These are phyloP conservation scores for Curvularia lunata DNA, from an alignment of 2,329 filamentous ascomycete species.

Conservation along the genomic window DNA sequence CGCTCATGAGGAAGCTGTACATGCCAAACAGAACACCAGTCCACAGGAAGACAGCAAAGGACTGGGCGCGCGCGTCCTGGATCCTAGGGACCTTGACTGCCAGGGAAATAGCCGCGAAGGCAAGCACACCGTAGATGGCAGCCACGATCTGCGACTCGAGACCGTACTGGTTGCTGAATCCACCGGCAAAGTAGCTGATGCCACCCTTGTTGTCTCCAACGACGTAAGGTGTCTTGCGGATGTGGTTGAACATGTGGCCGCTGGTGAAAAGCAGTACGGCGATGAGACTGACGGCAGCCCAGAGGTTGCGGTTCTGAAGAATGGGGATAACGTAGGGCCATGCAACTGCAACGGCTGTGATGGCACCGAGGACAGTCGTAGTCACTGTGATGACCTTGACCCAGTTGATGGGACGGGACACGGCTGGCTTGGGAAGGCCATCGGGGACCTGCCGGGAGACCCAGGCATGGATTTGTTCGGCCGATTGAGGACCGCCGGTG, in stretches of 20 bases:
- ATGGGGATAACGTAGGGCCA: slow-evolving; percentile 82
- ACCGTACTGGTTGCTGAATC: slow-evolving; percentile 93
- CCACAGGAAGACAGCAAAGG: slow-evolving; percentile 82
- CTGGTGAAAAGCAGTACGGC: slow-evolving; percentile 90
- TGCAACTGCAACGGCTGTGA: slow-evolving; percentile 73
- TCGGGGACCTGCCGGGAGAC: slow-evolving; percentile 75
- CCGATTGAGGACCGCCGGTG: slow-evolving; percentile 71
- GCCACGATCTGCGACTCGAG: slow-evolving; percentile 95
- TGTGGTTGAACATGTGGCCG: slow-evolving; percentile 99
- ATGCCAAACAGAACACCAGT: slow-evolving; percentile 75
- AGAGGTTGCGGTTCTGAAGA: slow-evolving; percentile 88
- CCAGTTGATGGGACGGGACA: slow-evolving; percentile 89
- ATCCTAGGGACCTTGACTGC: slow-evolving; percentile 93
- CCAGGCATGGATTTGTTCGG: slow-evolving; percentile 82
- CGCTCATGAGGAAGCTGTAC: slow-evolving; percentile 92
- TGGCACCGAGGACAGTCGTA: slow-evolving; percentile 70
- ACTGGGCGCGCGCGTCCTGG: slow-evolving; percentile 75
- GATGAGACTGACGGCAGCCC: slow-evolving; percentile 89
- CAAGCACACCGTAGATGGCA: slow-evolving; percentile 80
- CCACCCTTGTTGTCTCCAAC: slow-evolving; percentile 82
- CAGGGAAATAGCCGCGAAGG: slow-evolving; percentile 89
- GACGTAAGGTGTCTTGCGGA: slow-evolving; percentile 93
- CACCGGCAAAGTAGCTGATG: slow-evolving; percentile 85
- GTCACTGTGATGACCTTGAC: slow-evolving; percentile 71
- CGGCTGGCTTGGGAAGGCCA: slow-evolving; percentile 71